Evolutionary conservation across 441 rosid genomes (phyloP).

Genomic region (Metrosideros polymorpha): DNA sequence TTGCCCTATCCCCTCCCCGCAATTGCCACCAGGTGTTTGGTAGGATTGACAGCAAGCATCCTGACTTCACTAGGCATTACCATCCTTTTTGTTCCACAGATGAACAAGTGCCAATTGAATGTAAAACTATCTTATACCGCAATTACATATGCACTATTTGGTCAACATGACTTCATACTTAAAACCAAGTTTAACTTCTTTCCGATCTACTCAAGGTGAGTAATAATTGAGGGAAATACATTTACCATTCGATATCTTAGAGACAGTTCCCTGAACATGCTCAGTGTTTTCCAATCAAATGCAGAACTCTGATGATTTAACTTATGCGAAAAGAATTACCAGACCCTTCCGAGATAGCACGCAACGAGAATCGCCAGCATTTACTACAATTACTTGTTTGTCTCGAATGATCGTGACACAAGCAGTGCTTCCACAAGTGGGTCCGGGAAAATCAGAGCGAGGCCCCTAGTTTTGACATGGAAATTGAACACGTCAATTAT

Average conservation of each 20-base stretch:
- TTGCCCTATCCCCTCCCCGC: not conserved
- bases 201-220: not conserved
- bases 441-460: conserved; percentile 78
- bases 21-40: not conserved
- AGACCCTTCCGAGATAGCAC: conserved; percentile 80
- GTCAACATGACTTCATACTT: not conserved
- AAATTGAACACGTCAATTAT: not conserved
- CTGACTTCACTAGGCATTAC: not conserved
- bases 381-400: conserved; percentile 66
- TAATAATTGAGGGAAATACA: not conserved
- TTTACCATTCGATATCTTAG: not conserved
- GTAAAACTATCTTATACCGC: not conserved
- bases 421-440: conserved; percentile 74
- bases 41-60: not conserved
- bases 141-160: not conserved
- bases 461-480: conserved; percentile 51
- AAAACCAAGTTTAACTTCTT: not conserved
- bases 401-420: conserved; percentile 67
- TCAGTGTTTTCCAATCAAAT: not conserved
- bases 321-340: conserved; percentile 29
- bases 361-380: conserved; percentile 95
- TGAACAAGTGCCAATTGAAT: not conserved
- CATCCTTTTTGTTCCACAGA: not conserved
- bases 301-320: not conserved
- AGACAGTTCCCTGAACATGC: not conserved